Evolutionary conservation across 805 yeast species (phyloP).

Genomic region (Starmerella apicola): DNA sequence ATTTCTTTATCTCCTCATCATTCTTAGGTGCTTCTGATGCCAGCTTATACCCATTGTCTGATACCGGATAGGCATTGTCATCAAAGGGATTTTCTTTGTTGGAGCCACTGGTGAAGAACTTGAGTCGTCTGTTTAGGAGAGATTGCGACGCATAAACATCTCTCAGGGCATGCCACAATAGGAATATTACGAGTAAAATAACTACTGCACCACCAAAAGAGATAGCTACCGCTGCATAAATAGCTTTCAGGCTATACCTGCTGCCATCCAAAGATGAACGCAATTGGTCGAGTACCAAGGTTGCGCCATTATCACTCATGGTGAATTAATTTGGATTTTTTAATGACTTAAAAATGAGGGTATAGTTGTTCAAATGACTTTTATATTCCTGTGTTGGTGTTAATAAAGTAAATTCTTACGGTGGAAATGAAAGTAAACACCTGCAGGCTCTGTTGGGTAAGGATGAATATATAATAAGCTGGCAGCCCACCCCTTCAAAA

Average conservation of each 20-base stretch:
- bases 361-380: too few relatives aligned
- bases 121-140: neutral
- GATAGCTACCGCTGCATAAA: constrained; percentile 27
- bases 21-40: neutral
- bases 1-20: neutral
- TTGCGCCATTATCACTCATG: too few relatives aligned
- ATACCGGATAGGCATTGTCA: too few relatives aligned
- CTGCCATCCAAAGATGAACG: constrained; percentile 20
- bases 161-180: constrained; percentile 25
- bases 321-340: too few relatives aligned
- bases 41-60: too few relatives aligned
- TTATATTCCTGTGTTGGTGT: too few relatives aligned
- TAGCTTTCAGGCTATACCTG: constrained; percentile 26
- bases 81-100: neutral
- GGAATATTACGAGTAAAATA: constrained; percentile 22
- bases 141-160: constrained; percentile 27
- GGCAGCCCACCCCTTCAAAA: too few relatives aligned
- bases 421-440: too few relatives aligned
- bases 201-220: constrained; percentile 27
- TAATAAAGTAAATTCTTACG: too few relatives aligned
- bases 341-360: too few relatives aligned
- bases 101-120: neutral
- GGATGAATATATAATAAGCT: too few relatives aligned
- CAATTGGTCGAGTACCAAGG: constrained; percentile 18
- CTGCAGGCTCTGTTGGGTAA: too few relatives aligned